Percentiles rank a stretch among this genome's conserved stretches.
These are phyloP conservation scores for Rosa rugosa DNA, from an alignment of 306 rosid species.

Conservation along the genomic window DNA sequence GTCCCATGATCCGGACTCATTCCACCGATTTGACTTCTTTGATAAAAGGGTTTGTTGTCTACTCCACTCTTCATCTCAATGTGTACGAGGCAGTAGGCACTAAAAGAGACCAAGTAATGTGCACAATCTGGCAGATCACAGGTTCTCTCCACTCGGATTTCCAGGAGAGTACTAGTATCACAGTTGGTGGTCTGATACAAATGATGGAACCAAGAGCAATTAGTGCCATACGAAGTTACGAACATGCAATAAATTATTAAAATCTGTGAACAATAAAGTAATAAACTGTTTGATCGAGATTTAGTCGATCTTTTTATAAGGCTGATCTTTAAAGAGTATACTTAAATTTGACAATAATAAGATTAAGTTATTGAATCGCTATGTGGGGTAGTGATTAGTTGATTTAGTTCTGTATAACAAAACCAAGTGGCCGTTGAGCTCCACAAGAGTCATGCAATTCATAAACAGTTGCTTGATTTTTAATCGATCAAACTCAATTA, in stretches of 20 bases:
- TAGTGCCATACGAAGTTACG: slow-evolving; percentile 20
- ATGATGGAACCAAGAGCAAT: slow-evolving; percentile 3
- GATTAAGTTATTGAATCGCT: too few species aligned
- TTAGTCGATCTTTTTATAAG: too few species aligned
- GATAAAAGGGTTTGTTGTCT: not conserved
- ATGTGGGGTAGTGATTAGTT: not conserved
- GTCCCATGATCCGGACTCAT: too few species aligned
- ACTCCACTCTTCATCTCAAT: not conserved
- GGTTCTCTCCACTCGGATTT: slow-evolving; percentile 24
- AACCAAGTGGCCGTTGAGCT: not conserved
- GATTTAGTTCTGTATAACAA: not conserved
- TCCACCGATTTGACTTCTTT: not conserved
- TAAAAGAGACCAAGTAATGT: slow-evolving; percentile 19
- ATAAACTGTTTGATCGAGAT: too few species aligned
- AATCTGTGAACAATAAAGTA: too few species aligned
- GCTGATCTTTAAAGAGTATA: not conserved
- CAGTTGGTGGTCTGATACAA: slow-evolving; percentile 13
- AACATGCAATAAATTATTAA: too few species aligned
- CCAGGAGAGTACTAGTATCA: not conserved
- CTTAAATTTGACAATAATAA: not conserved
- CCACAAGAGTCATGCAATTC: not conserved
- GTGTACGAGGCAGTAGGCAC: slow-evolving; percentile 5
- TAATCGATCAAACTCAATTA: not conserved
- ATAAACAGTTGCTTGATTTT: not conserved
- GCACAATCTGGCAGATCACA: slow-evolving; percentile 17